Conservation (phyloP, 1,284 basidiomycete genomes). For the Moesziomyces parantarcticus region DNA sequence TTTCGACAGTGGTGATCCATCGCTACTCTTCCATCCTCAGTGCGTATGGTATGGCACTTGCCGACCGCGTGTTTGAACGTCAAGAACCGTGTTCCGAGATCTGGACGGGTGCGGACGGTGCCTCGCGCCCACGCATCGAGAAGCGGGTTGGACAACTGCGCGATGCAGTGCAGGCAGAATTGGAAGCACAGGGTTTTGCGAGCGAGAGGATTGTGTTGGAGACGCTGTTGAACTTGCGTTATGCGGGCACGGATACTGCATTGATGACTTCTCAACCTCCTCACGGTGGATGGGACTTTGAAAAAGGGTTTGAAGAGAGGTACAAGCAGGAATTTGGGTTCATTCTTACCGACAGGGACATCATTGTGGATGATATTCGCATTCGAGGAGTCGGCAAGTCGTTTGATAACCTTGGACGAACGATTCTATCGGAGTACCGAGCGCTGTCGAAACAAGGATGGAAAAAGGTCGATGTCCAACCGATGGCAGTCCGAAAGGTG, state of each 20-base stretch:
- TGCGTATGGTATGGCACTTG: constrained; percentile 87
- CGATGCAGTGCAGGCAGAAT: constrained; percentile 74
- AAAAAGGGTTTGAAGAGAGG: constrained; percentile 76
- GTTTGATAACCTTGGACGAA: constrained; percentile 82
- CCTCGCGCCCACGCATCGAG: constrained; percentile 22
- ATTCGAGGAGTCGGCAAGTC: constrained; percentile 83
- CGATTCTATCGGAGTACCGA: constrained; percentile 77
- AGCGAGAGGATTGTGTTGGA: constrained; percentile 78
- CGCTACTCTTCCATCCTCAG: constrained; percentile 86
- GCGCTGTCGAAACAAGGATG: too few species aligned
- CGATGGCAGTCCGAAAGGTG: constrained; percentile 72
- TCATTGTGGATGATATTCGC: constrained; percentile 92
- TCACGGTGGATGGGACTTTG: constrained; percentile 77
- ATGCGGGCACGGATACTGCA: constrained; percentile 81
- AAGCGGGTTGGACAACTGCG: constrained; percentile 71
- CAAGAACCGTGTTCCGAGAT: constrained; percentile 86
- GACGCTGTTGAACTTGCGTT: constrained; percentile 77
- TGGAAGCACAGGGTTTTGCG: constrained; percentile 83
- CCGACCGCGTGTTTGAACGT: constrained; percentile 79
- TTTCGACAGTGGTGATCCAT: constrained; percentile 85
- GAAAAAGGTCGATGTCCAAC: constrained; percentile 13
- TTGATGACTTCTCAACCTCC: constrained; percentile 81
- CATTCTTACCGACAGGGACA: constrained; percentile 78
- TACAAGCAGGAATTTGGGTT: constrained; percentile 80
- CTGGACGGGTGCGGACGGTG: constrained; percentile 65